Evolutionary conservation across 768 basidiomycete species (phyloP), one percentile per base, ranked within the genome.

Genomic region (Mycena epipterygia): DNA sequence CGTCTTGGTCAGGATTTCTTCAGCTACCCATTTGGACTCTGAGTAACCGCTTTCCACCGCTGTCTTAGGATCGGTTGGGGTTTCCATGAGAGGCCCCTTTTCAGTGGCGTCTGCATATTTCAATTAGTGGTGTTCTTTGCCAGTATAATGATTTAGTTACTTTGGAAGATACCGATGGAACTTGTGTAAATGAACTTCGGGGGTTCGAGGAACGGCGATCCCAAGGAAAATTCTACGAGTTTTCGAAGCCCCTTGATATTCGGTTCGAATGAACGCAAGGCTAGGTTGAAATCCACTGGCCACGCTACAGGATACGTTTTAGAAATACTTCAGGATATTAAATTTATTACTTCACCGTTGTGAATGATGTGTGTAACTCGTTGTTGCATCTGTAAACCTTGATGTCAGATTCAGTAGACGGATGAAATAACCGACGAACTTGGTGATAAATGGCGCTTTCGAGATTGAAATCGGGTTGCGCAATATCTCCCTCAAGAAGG

Each of bases 341-440:
- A 30, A 44, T 14, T 1, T 8, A 7, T 13, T 14, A 5, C 23
- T 42, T 51, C 23, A 82, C 81, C 81, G 27, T 80, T 81, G 74
- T 84, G 82, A 12, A 84, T 80, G 70, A 85, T 76, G 35, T 80
- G 80, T 7, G 82, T 83, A 6, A 81, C 74, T 13, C 75, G 76
- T n/a, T 56, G 32, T 17, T 75, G 71, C 46, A 82, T 75, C 77
- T 81, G 49, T 3, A 41, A 12, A 9, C 27, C 32, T 44, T 42
- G 23, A 51, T 42, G 21, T 39, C 19, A 19, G 25, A 21, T 33
- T 11, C 4, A 21, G 27, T n/a, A 23, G n/a, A 7, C 3, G 35
- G 30, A 21, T 37, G 14, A 30, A 32, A 51, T 29, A 53, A 6
- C 23, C 2, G 23, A 64, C 71, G 33, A 12, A 62, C 74, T 58